phyloP scores from a whole-genome alignment of 192 early-diverging fungal genomes.

The Geranomyces michiganensis region DNA sequence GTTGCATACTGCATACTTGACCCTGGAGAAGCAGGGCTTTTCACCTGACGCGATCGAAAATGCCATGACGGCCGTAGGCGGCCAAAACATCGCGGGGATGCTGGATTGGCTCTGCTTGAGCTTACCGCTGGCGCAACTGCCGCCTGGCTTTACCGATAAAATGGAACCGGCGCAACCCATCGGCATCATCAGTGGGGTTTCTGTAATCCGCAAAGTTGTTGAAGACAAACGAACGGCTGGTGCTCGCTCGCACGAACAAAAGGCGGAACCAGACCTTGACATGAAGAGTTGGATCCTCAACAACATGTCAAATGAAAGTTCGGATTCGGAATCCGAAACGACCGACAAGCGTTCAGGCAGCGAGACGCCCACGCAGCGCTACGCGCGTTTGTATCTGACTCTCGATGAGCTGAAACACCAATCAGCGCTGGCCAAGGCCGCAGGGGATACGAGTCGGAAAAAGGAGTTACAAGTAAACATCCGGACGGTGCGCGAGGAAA shows the following conservation, averaged over 20 bases:
- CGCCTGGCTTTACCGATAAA: slow-evolving; percentile 3
- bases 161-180: neutral
- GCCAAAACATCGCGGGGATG: neutral
- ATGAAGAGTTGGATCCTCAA: slow-evolving; percentile 21
- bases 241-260: too few relatives aligned
- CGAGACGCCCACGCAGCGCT: neutral
- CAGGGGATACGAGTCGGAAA: neutral
- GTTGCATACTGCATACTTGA: slow-evolving; percentile 11
- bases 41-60: neutral
- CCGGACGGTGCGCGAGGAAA: neutral
- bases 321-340: slow-evolving; percentile 2
- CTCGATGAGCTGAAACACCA: neutral
- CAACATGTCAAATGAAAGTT: neutral
- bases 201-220: too few relatives aligned
- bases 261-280: neutral
- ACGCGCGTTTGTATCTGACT: neutral
- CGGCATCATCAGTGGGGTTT: too few relatives aligned
- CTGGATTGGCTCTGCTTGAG: slow-evolving; percentile 12
- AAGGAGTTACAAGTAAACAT: neutral
- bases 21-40: slow-evolving; percentile 20
- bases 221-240: too few relatives aligned
- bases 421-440: slow-evolving; percentile 6
- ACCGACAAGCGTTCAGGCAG: neutral
- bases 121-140: neutral
- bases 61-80: slow-evolving; percentile 19